These are phyloP conservation scores for Fusarium annulatum DNA, from an alignment of 2,329 filamentous ascomycete species.

Conservation along the genomic window DNA sequence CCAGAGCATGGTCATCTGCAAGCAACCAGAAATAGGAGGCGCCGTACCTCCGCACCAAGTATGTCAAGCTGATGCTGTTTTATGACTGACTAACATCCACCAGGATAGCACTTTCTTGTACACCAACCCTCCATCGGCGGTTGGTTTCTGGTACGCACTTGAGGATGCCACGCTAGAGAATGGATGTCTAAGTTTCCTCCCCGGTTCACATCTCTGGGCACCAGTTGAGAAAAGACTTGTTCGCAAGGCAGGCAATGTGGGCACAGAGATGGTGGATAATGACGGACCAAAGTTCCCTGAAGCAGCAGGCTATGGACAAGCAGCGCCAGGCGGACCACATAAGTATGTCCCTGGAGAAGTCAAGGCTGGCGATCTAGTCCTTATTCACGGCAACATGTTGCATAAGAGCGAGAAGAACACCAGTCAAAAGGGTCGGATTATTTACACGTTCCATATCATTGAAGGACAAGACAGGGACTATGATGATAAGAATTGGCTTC, in stretches of 20 bases:
- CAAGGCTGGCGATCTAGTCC: constrained; percentile 87
- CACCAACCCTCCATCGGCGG: constrained; percentile 86
- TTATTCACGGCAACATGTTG: constrained; percentile 95
- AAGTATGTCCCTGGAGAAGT: constrained; percentile 84
- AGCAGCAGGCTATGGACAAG: constrained; percentile 60
- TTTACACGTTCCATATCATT: constrained; percentile 98
- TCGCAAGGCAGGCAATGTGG: constrained; percentile 62
- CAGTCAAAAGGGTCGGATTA: constrained; percentile 87
- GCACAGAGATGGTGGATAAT: constrained; percentile 80
- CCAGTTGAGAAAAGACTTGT: constrained; percentile 81
- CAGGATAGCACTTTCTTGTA: constrained; percentile 95
- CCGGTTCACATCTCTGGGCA: constrained; percentile 81
- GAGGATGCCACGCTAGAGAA: constrained; percentile 91
- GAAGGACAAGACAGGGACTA: constrained; percentile 81
- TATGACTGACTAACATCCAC: constrained; percentile 52
- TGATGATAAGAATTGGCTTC: constrained; percentile 92
- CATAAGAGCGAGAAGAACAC: constrained; percentile 97
- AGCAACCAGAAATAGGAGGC: constrained; percentile 95
- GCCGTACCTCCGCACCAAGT: constrained; percentile 87
- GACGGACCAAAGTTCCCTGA: constrained; percentile 71
- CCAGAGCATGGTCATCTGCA: constrained; percentile 99
- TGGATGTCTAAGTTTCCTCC: constrained; percentile 88
- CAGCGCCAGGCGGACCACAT: constrained; percentile 52
- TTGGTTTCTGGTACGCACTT: constrained; percentile 97
- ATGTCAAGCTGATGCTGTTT: not conserved